Evolutionary conservation across 2,329 filamentous ascomycete species (phyloP).

Genomic region (Paradendryphiella salina): DNA sequence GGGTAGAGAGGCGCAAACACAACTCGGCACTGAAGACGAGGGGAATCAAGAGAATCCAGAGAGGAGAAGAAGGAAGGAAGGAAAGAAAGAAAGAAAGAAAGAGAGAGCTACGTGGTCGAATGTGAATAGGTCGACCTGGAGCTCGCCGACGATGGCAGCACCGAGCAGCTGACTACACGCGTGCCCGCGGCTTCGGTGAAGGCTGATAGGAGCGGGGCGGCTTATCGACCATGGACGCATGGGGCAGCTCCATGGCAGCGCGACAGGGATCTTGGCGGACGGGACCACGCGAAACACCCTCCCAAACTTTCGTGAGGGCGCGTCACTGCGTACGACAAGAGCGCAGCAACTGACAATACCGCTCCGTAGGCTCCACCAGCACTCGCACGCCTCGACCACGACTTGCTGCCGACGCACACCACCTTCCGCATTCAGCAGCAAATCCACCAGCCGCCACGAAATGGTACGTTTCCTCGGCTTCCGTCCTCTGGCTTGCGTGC

Average conservation of each 20-base stretch:
- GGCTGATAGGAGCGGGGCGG: slow-evolving; percentile 33
- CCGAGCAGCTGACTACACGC: slow-evolving; percentile 24
- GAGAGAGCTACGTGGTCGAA: slow-evolving; percentile 19
- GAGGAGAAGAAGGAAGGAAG: slow-evolving; percentile 14
- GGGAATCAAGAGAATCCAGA: slow-evolving; percentile 18
- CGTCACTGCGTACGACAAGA: slow-evolving; percentile 13
- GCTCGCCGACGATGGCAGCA: slow-evolving; percentile 15
- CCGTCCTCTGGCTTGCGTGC: slow-evolving; percentile 20
- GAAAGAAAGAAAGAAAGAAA: slow-evolving; percentile 14
- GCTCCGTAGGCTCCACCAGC: neutral
- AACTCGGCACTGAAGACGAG: slow-evolving; percentile 12
- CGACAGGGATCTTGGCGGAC: slow-evolving; percentile 27
- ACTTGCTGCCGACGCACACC: neutral
- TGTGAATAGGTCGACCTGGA: slow-evolving; percentile 10
- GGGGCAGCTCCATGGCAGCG: slow-evolving; percentile 32
- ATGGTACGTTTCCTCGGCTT: slow-evolving; percentile 27
- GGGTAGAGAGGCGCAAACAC: slow-evolving; percentile 11
- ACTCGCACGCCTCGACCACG: neutral
- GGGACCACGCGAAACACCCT: slow-evolving; percentile 23
- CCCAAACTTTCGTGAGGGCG: slow-evolving; percentile 14
- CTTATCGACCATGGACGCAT: slow-evolving; percentile 36
- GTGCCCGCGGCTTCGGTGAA: slow-evolving; percentile 21
- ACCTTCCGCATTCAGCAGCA: neutral
- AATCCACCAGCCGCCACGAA: slow-evolving; percentile 1
- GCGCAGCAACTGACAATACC: slow-evolving; percentile 1